Conservation (phyloP, 2,329 filamentous ascomycete species). For the Paecilomyces variotii region DNA sequence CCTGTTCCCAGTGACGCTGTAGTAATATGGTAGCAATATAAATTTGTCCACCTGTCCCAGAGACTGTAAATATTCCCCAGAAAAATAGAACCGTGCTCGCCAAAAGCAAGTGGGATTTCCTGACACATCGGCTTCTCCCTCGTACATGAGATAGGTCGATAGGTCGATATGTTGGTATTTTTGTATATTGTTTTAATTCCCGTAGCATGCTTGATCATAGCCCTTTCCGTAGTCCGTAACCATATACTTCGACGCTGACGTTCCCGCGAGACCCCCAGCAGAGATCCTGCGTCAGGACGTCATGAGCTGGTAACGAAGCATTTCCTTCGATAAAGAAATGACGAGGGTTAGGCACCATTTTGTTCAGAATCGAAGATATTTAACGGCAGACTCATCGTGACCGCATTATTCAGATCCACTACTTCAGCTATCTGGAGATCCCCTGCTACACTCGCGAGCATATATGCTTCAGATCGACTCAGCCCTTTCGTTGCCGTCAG, state of each 20-base stretch:
- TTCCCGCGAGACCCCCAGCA: neutral
- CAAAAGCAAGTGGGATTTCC: no score
- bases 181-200: neutral
- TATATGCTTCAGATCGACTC: slow-evolving; percentile 43
- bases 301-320: neutral
- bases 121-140: no score
- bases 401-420: slow-evolving; percentile 48
- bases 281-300: neutral
- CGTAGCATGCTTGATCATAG: no score
- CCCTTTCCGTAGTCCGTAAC: neutral
- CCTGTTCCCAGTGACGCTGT: no score
- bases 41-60: no score
- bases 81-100: no score
- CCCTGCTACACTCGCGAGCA: slow-evolving; percentile 44
- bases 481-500: slow-evolving; percentile 41
- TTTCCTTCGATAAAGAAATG: neutral
- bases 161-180: no score
- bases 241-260: neutral
- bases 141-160: no score
- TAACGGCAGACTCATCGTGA: slow-evolving; percentile 44
- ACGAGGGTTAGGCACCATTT: neutral
- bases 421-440: slow-evolving; percentile 46
- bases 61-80: no score
- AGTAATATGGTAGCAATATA: no score
- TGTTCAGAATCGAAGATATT: slow-evolving; percentile 34